Evolutionary conservation across 1,284 basidiomycete genomes (phyloP).

Genomic region (Exsudoporus floridanus): DNA sequence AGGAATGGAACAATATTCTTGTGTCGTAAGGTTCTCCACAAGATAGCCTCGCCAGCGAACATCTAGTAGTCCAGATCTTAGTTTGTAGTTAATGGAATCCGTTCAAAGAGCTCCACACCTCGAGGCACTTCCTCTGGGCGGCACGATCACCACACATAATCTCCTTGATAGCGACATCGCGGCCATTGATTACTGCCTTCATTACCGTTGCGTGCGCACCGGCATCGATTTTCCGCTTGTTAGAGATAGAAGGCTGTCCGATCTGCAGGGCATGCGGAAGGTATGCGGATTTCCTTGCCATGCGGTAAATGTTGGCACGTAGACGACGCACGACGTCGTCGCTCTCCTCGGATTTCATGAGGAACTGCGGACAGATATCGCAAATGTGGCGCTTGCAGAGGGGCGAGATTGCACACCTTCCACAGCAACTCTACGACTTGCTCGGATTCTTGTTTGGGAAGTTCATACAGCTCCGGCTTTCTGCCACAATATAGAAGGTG

Average conservation of each 20-base stretch:
- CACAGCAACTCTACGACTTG: conserved; percentile 27
- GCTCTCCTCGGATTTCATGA: neutral
- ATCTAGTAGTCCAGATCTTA: conserved; percentile 14
- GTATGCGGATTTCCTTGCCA: conserved; percentile 32
- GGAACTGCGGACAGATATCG: conserved; percentile 11
- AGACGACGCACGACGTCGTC: conserved; percentile 14
- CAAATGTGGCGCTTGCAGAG: neutral
- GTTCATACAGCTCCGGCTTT: conserved; percentile 15
- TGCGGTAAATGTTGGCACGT: conserved; percentile 26
- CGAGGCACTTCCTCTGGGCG: conserved; percentile 2
- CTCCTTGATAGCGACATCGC: conserved; percentile 22
- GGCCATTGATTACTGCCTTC: conserved; percentile 6
- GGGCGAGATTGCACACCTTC: conserved; percentile 15
- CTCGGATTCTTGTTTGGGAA: conserved; percentile 14
- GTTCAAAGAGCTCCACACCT: conserved; percentile 15
- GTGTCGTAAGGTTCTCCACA: conserved; percentile 30
- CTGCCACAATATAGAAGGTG: conserved; percentile 25
- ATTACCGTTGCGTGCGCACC: conserved; percentile 12
- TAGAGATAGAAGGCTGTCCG: neutral
- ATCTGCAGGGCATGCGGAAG: conserved; percentile 23
- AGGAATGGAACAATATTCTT: conserved; percentile 30
- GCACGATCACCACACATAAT: conserved; percentile 5
- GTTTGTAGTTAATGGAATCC: neutral
- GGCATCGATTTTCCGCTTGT: neutral
- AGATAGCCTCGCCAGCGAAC: conserved; percentile 32